Evolutionary conservation across 169 alveolate species (phyloP).

Genomic region (Plasmodium inui): DNA sequence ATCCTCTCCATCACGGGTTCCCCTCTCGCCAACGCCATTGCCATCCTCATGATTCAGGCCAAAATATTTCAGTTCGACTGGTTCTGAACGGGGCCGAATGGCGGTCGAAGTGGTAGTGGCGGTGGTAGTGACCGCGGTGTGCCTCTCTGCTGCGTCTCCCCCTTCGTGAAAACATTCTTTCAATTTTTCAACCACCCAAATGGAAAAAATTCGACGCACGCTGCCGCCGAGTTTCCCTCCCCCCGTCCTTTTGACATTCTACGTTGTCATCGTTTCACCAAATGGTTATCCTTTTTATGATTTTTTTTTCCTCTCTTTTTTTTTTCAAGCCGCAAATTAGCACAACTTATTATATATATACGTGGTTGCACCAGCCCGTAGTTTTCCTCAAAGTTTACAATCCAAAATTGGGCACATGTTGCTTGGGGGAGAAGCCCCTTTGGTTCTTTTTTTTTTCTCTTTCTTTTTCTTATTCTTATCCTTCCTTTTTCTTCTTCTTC

Average conservation of each 20-base stretch:
- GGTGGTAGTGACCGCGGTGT: neutral
- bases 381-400: neutral
- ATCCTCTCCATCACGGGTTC: slow-evolving; percentile 71
- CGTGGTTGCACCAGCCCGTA: neutral
- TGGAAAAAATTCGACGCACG: neutral
- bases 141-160: neutral
- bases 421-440: neutral
- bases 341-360: neutral
- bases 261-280: neutral
- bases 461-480: neutral
- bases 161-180: neutral
- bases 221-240: neutral
- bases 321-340: neutral
- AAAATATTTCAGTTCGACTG: slow-evolving; percentile 72
- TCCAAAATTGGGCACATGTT: neutral
- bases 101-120: neutral
- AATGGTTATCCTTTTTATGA: neutral
- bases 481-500: neutral
- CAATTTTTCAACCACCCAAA: neutral
- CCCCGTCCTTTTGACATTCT: neutral
- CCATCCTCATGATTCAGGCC: slow-evolving; percentile 68
- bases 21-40: slow-evolving; percentile 54
- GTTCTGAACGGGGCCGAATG: slow-evolving; percentile 19
- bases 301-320: neutral
- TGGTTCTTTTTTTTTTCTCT: neutral